Conservation (phyloP, 2,329 filamentous ascomycete species). For the Huntiella bhutanensis region DNA sequence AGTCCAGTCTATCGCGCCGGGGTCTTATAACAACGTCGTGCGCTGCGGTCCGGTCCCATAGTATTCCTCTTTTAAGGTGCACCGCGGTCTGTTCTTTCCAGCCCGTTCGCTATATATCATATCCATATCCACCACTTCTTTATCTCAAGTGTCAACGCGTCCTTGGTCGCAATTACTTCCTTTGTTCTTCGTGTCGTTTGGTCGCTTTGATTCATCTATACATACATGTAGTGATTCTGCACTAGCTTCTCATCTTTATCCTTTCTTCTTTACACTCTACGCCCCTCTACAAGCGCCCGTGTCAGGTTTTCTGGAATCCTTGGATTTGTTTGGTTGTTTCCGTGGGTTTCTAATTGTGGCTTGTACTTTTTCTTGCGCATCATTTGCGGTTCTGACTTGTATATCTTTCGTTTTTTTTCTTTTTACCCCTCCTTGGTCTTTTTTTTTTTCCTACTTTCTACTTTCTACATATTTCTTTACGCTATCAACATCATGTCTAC, state of each 20-base stretch:
- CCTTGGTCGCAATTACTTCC: too few species aligned
- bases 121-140: too few species aligned
- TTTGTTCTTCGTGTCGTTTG: too few species aligned
- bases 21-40: too few species aligned
- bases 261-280: too few species aligned
- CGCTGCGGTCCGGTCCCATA: neutral
- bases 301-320: neutral
- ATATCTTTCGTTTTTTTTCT: conserved; percentile 1
- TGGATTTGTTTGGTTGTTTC: neutral
- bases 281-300: too few species aligned
- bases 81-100: neutral
- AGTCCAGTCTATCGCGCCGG: too few species aligned
- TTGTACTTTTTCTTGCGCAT: neutral
- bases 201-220: too few species aligned
- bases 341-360: conserved; percentile 2
- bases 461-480: conserved; percentile 3
- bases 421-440: conserved; percentile 2
- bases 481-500: conserved; percentile 28
- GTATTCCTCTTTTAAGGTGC: neutral
- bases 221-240: neutral
- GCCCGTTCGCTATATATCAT: neutral
- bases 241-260: neutral
- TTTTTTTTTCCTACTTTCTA: neutral
- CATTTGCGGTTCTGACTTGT: neutral
- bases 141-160: too few species aligned